Conservation (phyloP, 2,329 filamentous ascomycete species). For the Microsporum audouinii region DNA sequence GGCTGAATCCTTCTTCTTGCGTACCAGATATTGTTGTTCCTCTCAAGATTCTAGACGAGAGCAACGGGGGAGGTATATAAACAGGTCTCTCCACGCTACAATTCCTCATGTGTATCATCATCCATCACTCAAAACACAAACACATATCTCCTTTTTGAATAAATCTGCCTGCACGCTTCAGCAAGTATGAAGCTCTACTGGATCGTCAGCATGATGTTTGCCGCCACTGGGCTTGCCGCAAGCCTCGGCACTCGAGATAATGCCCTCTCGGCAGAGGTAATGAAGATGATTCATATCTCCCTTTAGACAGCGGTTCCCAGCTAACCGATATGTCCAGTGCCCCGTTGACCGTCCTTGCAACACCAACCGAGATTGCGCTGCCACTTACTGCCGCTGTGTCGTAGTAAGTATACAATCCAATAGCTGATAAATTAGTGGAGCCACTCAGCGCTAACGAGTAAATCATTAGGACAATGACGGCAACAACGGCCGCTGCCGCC, state of each 20-base stretch:
- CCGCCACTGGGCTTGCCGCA: neutral
- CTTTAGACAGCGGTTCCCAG: neutral
- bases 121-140: neutral
- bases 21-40: too few relatives aligned
- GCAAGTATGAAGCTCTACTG: neutral
- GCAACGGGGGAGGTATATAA: neutral
- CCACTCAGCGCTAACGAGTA: neutral
- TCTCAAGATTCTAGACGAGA: neutral
- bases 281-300: neutral
- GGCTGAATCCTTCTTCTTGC: neutral
- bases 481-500: neutral
- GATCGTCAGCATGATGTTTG: constrained; percentile 4
- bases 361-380: neutral
- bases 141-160: neutral
- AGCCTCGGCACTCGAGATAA: neutral
- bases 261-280: neutral
- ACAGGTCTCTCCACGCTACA: neutral
- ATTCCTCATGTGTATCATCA: neutral
- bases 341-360: neutral
- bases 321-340: neutral
- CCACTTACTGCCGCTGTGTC: neutral
- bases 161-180: neutral
- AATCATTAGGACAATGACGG: neutral
- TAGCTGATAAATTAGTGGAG: neutral
- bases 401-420: neutral